Evolutionary conservation across 139 green algal genomes (phyloP).

Genomic region (Coccomyxa sp.): DNA sequence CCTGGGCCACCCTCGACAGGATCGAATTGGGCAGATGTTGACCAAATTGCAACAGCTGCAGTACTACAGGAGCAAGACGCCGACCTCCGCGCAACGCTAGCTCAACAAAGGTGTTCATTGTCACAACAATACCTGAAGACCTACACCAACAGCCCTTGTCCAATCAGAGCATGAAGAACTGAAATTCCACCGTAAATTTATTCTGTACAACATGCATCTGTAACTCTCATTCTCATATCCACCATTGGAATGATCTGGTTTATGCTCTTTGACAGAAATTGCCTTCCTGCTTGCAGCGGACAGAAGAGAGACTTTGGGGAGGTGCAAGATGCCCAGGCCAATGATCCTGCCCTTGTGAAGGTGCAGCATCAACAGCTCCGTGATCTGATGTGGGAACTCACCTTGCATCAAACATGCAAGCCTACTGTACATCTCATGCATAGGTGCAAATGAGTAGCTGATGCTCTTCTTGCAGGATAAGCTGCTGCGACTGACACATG

Average conservation of each 20-base stretch:
- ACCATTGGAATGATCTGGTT: background rate
- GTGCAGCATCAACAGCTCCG: too few relatives aligned
- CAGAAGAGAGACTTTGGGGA: background rate
- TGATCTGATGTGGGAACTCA: too few relatives aligned
- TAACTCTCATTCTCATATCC: background rate
- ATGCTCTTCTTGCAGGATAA: slow-evolving; percentile 5
- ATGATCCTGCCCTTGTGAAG: background rate
- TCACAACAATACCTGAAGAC: background rate
- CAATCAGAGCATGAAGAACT: too few relatives aligned
- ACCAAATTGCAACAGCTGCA: background rate
- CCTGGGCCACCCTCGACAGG: too few relatives aligned
- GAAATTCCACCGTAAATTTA: too few relatives aligned
- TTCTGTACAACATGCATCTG: background rate
- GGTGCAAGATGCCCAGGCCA: background rate
- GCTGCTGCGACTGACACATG: slow-evolving; percentile 14
- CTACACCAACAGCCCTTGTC: background rate
- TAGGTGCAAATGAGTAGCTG: too few relatives aligned
- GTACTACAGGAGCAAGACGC: background rate
- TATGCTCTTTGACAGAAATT: background rate
- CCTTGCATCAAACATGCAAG: too few relatives aligned
- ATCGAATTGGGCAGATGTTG: background rate
- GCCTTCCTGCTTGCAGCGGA: background rate
- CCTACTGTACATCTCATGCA: too few relatives aligned
- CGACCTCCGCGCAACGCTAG: background rate
- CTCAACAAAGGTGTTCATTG: background rate